Conservation (phyloP, 192 early-diverging fungal species). For the Cetraspora pellucida region DNA sequence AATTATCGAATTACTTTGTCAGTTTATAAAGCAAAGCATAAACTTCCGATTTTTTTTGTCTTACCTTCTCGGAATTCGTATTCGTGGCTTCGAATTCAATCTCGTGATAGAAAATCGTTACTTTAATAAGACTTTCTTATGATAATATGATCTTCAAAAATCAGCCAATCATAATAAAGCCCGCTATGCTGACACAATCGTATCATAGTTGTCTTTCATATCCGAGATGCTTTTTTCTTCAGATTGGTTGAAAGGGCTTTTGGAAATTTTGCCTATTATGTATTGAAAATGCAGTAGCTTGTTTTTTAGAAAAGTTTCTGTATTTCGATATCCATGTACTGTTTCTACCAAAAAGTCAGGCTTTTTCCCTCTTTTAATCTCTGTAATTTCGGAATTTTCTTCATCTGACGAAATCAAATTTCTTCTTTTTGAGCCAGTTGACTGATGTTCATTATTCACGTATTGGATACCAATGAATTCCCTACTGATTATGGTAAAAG, state of each 20-base stretch:
- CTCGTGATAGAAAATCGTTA: too few relatives aligned
- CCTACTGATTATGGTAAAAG: slow-evolving; percentile 1
- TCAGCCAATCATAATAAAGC: too few relatives aligned
- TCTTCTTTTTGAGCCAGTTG: slow-evolving; percentile 3
- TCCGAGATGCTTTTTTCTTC: not conserved
- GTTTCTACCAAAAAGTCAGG: not conserved
- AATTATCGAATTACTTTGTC: too few relatives aligned
- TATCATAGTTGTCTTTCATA: slow-evolving; percentile 4
- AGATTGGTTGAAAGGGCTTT: not conserved
- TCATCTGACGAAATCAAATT: not conserved
- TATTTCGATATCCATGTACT: not conserved
- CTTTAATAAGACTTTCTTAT: too few relatives aligned
- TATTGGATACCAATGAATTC: not conserved
- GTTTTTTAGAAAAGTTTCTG: not conserved
- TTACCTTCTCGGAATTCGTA: too few relatives aligned
- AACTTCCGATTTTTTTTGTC: too few relatives aligned
- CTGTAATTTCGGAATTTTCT: not conserved
- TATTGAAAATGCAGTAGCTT: not conserved
- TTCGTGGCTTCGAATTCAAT: too few relatives aligned
- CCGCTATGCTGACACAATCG: too few relatives aligned
- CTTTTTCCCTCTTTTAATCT: not conserved
- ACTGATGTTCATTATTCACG: not conserved
- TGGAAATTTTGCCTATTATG: not conserved
- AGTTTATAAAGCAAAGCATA: too few relatives aligned
- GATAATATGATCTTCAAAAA: too few relatives aligned